Conservation (phyloP, 768 basidiomycete genomes). For the Saitozyma sp. region DNA sequence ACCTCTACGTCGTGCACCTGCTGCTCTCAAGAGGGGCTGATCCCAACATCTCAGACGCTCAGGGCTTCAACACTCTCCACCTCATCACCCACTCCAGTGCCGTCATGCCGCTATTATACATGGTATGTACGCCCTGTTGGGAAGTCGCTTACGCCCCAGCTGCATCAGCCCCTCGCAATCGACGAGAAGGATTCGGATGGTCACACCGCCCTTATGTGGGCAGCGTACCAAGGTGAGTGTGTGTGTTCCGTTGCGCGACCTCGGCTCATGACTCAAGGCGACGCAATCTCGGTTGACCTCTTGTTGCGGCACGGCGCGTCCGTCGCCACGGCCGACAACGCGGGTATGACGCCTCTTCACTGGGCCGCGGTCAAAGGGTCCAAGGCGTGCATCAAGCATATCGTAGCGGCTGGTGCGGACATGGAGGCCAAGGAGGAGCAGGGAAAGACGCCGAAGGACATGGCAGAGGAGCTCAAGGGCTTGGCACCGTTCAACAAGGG, state of each 20-base stretch:
- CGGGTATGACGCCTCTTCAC: slow-evolving; percentile 83
- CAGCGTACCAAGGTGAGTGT: slow-evolving; percentile 77
- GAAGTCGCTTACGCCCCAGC: slow-evolving; percentile 56
- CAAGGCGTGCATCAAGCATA: slow-evolving; percentile 73
- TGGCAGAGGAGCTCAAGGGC: slow-evolving; percentile 91
- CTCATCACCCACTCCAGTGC: slow-evolving; percentile 91
- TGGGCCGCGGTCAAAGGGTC: slow-evolving; percentile 99
- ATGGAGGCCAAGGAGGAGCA: slow-evolving; percentile 74
- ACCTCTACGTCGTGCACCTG: slow-evolving; percentile 91
- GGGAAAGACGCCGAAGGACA: slow-evolving; percentile 85
- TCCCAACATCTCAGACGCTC: slow-evolving; percentile 84
- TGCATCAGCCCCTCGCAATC: slow-evolving; percentile 89
- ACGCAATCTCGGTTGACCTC: slow-evolving; percentile 89
- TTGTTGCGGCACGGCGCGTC: slow-evolving; percentile 84
- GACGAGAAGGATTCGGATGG: slow-evolving; percentile 89
- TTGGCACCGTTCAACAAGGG: slow-evolving; percentile 86
- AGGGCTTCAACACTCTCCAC: slow-evolving; percentile 95
- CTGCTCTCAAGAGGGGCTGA: slow-evolving; percentile 87
- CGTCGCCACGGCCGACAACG: slow-evolving; percentile 71
- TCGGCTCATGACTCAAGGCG: slow-evolving; percentile 55
- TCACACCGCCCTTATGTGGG: slow-evolving; percentile 97
- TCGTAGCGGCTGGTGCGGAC: slow-evolving; percentile 84
- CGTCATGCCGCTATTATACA: slow-evolving; percentile 81
- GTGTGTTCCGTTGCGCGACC: neutral
- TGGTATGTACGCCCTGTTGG: slow-evolving; percentile 26